Evolutionary conservation across 2,329 filamentous ascomycete species (phyloP).

Genomic region (Pseudogymnoascus sp.): DNA sequence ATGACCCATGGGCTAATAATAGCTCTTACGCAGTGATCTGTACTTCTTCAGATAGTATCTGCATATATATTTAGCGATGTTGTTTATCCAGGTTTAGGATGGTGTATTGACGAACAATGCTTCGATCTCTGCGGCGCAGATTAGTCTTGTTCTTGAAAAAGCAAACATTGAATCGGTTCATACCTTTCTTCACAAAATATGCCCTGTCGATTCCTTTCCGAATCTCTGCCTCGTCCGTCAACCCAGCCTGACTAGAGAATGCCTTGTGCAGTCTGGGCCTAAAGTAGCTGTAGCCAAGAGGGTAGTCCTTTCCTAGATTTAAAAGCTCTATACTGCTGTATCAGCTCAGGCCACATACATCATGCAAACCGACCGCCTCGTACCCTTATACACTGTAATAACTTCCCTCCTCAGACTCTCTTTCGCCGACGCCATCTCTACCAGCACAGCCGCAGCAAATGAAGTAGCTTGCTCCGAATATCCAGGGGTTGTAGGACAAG

Average conservation of each 20-base stretch:
- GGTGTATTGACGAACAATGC: conserved; percentile 51
- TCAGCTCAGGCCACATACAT: neutral
- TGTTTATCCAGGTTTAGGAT: conserved; percentile 1
- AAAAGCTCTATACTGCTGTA: conserved; percentile 58
- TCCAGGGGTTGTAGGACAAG: neutral
- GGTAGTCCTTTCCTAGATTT: conserved; percentile 77
- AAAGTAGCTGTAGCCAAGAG: conserved; percentile 77
- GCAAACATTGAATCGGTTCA: conserved; percentile 11
- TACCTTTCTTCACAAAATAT: conserved; percentile 87
- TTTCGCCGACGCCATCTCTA: neutral
- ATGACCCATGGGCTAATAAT: neutral
- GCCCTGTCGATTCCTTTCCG: conserved; percentile 66
- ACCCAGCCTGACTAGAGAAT: conserved; percentile 65
- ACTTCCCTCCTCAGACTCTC: conserved; percentile 63
- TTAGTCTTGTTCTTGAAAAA: neutral
- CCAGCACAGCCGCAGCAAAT: neutral
- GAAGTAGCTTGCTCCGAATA: neutral
- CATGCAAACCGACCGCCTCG: neutral
- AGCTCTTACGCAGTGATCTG: conserved; percentile 56
- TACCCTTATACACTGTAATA: conserved; percentile 83
- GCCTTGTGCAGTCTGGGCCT: conserved; percentile 73
- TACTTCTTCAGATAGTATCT: conserved; percentile 93
- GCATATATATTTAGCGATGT: conserved; percentile 19
- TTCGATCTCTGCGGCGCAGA: conserved; percentile 67
- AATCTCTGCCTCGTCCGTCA: conserved; percentile 70